Evolutionary conservation across 164 flowering plant species (phyloP), one percentile per base, ranked within the genome.

Genomic region (Saururus chinensis): DNA sequence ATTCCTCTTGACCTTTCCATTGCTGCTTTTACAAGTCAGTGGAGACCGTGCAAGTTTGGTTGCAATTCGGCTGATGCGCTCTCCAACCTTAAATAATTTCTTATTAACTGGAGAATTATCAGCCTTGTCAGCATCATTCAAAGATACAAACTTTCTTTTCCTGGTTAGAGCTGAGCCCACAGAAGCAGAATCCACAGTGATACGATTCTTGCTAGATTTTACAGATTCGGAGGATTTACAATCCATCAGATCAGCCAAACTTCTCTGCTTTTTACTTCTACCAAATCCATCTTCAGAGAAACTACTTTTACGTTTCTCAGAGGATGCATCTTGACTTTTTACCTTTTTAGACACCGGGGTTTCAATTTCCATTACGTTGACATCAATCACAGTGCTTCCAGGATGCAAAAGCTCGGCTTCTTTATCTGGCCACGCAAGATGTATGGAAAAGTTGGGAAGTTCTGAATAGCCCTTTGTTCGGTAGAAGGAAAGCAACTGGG

Each of bases 401-500:
- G 52, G 57, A 54, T 56, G 54, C 35, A 52, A 62, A 54, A 57
- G 7, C 24, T 59, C 62, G 13, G 65, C 69, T 56, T 71, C 78
- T 56, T 64, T 63, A 56, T 75, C 82, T 61, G 71, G 59, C 59
- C 80, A 61, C 19, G 66, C 82, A 56, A 71, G 75, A 66, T 61
- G 67, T 23, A 71, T 22, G 57, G 67, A 54, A 56, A 80, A 80
- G 51, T 75, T 73, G 17, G 90, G 84, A 30, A 84, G 77, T 53
- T 65, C 63, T 53, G 40, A 51, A 74, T 72, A 72, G 23, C 95
- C 90, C 66, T 84, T 89, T 73, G 79, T 81, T 25, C 80, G 81
- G 68, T 71, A 73, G 64, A 82, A 82, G 19, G 93, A 79, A 55
- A 68, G 53, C 66, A 87, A 68, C 56, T 86, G 88, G 23, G 89